Conservation (phyloP, 768 basidiomycete genomes). For the Mycena floridula region DNA sequence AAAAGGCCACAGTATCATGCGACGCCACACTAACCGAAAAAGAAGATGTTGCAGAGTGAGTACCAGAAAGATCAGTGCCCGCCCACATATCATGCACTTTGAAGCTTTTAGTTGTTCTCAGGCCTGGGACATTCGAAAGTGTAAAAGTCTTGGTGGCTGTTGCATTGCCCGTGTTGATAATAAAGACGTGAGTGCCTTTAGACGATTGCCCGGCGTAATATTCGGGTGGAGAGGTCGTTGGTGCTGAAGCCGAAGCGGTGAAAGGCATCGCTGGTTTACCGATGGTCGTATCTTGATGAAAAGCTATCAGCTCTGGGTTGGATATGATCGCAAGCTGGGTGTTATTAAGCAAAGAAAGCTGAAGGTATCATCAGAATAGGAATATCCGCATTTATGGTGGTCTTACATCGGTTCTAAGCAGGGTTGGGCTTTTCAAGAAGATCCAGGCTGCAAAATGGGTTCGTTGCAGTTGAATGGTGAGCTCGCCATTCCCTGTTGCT, state of each 20-base stretch:
- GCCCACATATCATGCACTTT: slow-evolving; percentile 54
- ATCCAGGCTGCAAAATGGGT: slow-evolving; percentile 56
- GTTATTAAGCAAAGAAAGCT: slow-evolving; percentile 35
- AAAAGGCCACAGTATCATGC: too few relatives aligned
- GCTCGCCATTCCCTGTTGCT: slow-evolving; percentile 38
- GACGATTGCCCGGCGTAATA: slow-evolving; percentile 44
- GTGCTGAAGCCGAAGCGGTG: too few relatives aligned
- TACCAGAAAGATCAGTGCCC: slow-evolving; percentile 33
- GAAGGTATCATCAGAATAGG: not conserved
- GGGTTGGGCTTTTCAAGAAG: slow-evolving; percentile 52
- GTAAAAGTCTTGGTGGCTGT: slow-evolving; percentile 38
- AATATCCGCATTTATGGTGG: not conserved
- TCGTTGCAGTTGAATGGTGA: slow-evolving; percentile 43
- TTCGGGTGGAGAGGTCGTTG: slow-evolving; percentile 41
- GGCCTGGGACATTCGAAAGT: slow-evolving; percentile 40
- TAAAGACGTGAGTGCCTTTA: slow-evolving; percentile 48
- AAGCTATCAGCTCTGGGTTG: slow-evolving; percentile 47
- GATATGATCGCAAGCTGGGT: slow-evolving; percentile 43
- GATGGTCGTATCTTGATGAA: slow-evolving; percentile 40
- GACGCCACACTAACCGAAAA: slow-evolving; percentile 33
- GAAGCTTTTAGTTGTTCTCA: slow-evolving; percentile 28
- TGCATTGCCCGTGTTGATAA: slow-evolving; percentile 39
- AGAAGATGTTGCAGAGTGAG: slow-evolving; percentile 23
- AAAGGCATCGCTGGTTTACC: slow-evolving; percentile 45
- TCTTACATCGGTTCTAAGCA: slow-evolving; percentile 42